These are phyloP conservation scores for Arbutus unedo DNA, from an alignment of 148 eudicot species.

Conservation along the genomic window DNA sequence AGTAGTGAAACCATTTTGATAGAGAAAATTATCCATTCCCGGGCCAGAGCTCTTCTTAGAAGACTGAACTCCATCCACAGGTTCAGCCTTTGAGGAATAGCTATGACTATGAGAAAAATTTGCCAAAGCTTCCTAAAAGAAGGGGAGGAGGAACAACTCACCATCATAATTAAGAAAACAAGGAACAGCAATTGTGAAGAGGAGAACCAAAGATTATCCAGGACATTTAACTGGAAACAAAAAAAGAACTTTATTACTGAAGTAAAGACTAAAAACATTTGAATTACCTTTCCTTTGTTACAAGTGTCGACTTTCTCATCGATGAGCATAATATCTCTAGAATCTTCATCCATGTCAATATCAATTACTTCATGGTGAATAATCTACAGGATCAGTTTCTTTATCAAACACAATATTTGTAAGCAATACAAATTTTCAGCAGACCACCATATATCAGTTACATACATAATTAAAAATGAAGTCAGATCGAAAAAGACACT, in stretches of 20 bases:
- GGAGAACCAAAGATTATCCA: not conserved
- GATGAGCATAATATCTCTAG: constrained; percentile 36
- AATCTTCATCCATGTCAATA: constrained; percentile 57
- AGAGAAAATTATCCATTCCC: constrained; percentile 8
- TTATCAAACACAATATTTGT: constrained; percentile 8
- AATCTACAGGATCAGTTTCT: constrained; percentile 33
- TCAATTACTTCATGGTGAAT: constrained; percentile 47
- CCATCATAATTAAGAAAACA: not conserved
- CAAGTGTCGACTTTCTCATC: constrained; percentile 31
- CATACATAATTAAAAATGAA: not conserved
- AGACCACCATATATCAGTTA: not conserved
- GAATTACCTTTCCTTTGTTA: constrained; percentile 60
- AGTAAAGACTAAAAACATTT: constrained; percentile 8
- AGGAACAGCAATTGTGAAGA: not conserved
- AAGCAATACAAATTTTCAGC: not conserved
- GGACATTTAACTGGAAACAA: not conserved
- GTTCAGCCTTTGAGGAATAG: constrained; percentile 16
- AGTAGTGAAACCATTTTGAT: constrained; percentile 29
- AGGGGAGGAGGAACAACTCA: not conserved
- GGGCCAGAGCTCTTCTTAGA: constrained; percentile 17
- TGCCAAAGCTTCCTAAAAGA: constrained; percentile 33
- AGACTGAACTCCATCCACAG: constrained; percentile 18
- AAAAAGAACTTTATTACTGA: not conserved
- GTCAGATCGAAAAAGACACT: not conserved
- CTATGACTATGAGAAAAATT: constrained; percentile 13